A percentile compares a stretch with the other conserved stretches of the same genome.
phyloP scores from a whole-genome alignment of 306 rosid species.

The Pyrus pyrifolia region DNA sequence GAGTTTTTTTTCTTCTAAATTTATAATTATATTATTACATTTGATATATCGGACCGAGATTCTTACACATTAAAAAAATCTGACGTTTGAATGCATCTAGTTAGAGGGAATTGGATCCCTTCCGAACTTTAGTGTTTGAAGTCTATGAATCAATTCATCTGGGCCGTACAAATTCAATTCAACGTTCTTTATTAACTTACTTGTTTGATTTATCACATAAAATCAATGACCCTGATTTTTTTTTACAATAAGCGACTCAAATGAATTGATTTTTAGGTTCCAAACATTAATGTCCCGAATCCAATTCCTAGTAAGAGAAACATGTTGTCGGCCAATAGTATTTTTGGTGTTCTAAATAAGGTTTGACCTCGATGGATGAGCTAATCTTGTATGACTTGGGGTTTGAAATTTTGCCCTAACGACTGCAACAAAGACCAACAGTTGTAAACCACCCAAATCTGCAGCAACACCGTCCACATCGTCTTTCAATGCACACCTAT shows the following conservation, averaged over 20 bases:
- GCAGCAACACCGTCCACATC: conserved; percentile 16
- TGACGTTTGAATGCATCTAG: conserved; percentile 28
- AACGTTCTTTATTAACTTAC: too few relatives aligned
- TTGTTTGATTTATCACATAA: too few relatives aligned
- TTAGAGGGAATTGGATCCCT: not conserved
- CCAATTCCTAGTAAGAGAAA: conserved; percentile 19
- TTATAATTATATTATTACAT: too few relatives aligned
- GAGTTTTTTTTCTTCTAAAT: too few relatives aligned
- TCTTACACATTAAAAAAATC: too few relatives aligned
- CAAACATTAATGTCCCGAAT: too few relatives aligned
- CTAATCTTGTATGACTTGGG: conserved; percentile 15
- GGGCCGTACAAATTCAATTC: too few relatives aligned
- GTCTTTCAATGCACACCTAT: not conserved
- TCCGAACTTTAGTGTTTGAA: too few relatives aligned
- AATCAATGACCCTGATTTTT: fast-evolving
- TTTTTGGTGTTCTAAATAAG: conserved; percentile 18
- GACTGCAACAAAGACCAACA: not conserved
- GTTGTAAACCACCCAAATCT: conserved; percentile 24
- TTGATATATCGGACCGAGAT: too few relatives aligned
- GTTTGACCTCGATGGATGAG: conserved; percentile 46
- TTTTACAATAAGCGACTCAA: too few relatives aligned
- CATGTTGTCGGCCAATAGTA: conserved; percentile 60
- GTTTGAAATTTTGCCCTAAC: conserved; percentile 14
- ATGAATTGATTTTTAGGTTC: too few relatives aligned
- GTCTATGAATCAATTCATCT: fast-evolving